Evolutionary conservation across 768 basidiomycete genomes (phyloP).

Genomic region (Suillus tomentosus): DNA sequence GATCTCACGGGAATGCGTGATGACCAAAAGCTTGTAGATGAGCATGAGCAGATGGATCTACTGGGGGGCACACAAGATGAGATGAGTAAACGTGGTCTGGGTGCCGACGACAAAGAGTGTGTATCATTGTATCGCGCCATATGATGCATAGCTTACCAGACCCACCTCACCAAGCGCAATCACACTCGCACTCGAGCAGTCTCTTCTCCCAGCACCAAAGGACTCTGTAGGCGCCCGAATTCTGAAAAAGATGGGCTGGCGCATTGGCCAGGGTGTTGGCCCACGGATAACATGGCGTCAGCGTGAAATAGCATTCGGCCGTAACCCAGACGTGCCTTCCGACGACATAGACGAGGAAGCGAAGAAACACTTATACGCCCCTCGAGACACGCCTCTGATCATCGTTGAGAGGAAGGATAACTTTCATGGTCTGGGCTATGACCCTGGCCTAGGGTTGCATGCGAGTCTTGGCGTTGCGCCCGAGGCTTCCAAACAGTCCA

Average conservation of each 20-base stretch:
- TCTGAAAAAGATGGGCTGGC: constrained; percentile 96
- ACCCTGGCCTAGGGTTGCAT: constrained; percentile 60
- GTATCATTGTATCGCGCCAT: constrained; percentile 1
- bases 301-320: constrained; percentile 69
- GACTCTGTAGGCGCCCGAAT: constrained; percentile 85
- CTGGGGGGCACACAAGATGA: constrained; percentile 58
- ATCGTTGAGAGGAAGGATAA: constrained; percentile 71
- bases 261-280: constrained; percentile 89
- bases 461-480: constrained; percentile 52
- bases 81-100: constrained; percentile 28
- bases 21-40: constrained; percentile 72
- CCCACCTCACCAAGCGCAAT: constrained; percentile 50
- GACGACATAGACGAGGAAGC: constrained; percentile 77
- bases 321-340: constrained; percentile 38
- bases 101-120: constrained; percentile 41
- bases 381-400: constrained; percentile 72
- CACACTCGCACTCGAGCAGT: constrained; percentile 58
- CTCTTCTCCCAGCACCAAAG: constrained; percentile 72
- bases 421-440: constrained; percentile 80
- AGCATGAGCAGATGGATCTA: constrained; percentile 76
- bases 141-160: constrained; percentile 7
- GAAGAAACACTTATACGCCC: constrained; percentile 83
- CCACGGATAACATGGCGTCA: constrained; percentile 81
- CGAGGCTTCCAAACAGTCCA: constrained; percentile 22
- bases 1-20: constrained; percentile 85